Conservation (phyloP, 192 early-diverging fungal species). For the Phycomyces blakesleeanus region DNA sequence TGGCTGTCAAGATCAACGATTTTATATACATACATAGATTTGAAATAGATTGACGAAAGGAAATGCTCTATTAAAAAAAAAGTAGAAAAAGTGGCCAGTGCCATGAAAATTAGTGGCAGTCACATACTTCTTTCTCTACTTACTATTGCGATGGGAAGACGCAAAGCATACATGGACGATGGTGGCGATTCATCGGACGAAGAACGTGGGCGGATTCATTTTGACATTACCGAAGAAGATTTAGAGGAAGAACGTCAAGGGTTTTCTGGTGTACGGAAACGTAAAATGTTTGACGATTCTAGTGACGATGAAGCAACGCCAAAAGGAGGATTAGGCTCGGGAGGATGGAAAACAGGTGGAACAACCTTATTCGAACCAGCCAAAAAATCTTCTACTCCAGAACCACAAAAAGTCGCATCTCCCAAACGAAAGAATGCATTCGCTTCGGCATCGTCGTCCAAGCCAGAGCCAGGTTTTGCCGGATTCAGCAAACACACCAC, state of each 20-base stretch:
- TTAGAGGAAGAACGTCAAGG: conserved; percentile 51
- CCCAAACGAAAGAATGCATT: conserved; percentile 11
- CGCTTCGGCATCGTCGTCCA: conserved; percentile 17
- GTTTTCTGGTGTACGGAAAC: conserved; percentile 40
- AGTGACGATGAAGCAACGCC: conserved; percentile 39
- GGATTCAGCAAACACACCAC: conserved; percentile 73
- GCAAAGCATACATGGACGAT: conserved; percentile 35
- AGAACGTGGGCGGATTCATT: conserved; percentile 24
- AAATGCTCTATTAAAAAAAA: too few relatives aligned
- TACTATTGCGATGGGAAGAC: conserved; percentile 20
- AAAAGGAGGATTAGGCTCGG: conserved; percentile 12
- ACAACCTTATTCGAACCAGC: conserved; percentile 20
- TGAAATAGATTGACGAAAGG: too few relatives aligned
- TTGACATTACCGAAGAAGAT: conserved; percentile 44
- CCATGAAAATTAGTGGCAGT: background rate
- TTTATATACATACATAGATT: too few relatives aligned
- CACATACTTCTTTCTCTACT: background rate
- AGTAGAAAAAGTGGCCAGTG: too few relatives aligned
- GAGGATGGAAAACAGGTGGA: conserved; percentile 8
- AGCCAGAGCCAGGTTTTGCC: conserved; percentile 72
- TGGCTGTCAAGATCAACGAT: too few relatives aligned
- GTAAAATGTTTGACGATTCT: conserved; percentile 41
- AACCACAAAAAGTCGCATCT: conserved; percentile 3
- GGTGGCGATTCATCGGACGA: conserved; percentile 37
- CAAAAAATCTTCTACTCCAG: background rate